Percentiles rank a stretch among this genome's conserved stretches.
These are phyloP conservation scores for Colletotrichum ledebouriae DNA, from an alignment of 2,329 filamentous ascomycete genomes.

Conservation along the genomic window DNA sequence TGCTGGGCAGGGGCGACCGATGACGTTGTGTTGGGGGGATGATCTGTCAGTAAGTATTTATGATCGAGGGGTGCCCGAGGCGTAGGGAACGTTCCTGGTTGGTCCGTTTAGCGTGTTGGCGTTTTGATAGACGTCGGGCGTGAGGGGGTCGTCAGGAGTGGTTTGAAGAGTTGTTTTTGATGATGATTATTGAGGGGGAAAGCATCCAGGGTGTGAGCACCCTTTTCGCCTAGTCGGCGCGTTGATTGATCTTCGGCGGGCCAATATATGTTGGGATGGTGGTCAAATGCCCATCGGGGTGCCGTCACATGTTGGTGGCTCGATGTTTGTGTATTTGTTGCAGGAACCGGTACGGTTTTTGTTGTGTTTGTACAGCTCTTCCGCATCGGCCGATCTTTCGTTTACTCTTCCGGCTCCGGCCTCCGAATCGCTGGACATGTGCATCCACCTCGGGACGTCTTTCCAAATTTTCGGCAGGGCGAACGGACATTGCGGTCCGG, in stretches of 20 bases:
- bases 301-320: slow-evolving; percentile 7
- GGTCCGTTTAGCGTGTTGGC: not conserved
- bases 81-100: not conserved
- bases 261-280: no score
- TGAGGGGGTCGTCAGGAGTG: not conserved
- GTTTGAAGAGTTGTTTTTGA: not conserved
- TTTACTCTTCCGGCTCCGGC: no score
- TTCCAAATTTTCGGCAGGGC: no score
- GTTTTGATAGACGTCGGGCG: not conserved
- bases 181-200: not conserved
- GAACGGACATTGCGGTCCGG: no score
- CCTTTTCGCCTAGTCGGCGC: not conserved
- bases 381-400: not conserved
- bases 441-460: no score
- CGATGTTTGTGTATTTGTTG: not conserved
- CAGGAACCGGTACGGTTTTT: not conserved
- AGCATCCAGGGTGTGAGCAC: not conserved
- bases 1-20: not conserved
- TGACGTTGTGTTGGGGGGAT: slow-evolving; percentile 24
- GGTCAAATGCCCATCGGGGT: no score
- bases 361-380: no score
- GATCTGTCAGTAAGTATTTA: slow-evolving; percentile 20
- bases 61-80: not conserved
- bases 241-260: no score
- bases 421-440: no score